Conservation (phyloP, 169 alveolate genomes). For the Babesia ovata region DNA sequence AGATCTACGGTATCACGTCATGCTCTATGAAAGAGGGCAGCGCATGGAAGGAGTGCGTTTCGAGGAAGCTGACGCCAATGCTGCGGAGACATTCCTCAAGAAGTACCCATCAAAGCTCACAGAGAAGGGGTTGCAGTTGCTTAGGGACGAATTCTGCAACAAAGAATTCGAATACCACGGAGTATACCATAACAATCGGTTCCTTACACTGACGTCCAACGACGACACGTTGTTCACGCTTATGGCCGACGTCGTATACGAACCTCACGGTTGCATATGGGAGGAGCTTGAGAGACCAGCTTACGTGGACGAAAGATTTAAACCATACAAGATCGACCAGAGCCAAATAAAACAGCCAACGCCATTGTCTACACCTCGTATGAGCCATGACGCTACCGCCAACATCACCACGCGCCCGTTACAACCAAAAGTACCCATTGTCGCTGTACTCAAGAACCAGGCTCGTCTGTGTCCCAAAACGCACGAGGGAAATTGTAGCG, state of each 20-base stretch:
- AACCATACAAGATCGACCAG: conserved; percentile 22
- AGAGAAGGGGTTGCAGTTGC: conserved; percentile 20
- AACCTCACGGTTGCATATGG: conserved; percentile 59
- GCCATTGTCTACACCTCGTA: conserved; percentile 2
- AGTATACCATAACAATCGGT: conserved; percentile 56
- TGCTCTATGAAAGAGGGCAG: conserved; percentile 8
- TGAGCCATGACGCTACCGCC: not conserved
- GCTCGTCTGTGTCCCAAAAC: no score
- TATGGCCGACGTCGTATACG: conserved; percentile 52
- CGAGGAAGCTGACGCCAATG: conserved; percentile 14
- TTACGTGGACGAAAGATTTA: conserved; percentile 52
- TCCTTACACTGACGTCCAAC: conserved; percentile 26
- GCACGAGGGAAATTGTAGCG: no score
- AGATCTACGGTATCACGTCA: conserved; percentile 25
- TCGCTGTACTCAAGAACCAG: not conserved
- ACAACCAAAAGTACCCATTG: conserved; percentile 2
- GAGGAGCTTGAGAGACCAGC: conserved; percentile 48
- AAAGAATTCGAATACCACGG: conserved; percentile 8
- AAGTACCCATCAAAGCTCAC: conserved; percentile 4
- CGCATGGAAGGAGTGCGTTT: conserved; percentile 23
- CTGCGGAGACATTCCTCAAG: conserved; percentile 5
- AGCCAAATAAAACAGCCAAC: conserved; percentile 1
- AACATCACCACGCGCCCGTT: not conserved
- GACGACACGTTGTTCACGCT: conserved; percentile 40
- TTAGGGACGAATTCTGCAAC: conserved; percentile 9